Conservation (phyloP, 192 early-diverging fungal genomes). For the Thamnidium elegans region DNA sequence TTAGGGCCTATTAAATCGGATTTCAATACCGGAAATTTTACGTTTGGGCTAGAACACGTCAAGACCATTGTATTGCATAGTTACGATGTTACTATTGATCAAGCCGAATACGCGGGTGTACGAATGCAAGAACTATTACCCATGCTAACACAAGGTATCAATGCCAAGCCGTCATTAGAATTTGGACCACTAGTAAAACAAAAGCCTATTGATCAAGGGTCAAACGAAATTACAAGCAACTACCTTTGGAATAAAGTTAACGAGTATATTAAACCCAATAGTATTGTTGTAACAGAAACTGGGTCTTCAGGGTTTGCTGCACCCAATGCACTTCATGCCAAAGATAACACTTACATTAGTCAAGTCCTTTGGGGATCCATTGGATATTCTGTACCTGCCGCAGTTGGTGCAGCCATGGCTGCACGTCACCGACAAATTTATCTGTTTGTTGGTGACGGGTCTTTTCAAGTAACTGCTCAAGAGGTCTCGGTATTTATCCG, state of each 20-base stretch:
- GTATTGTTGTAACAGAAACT: constrained; percentile 43
- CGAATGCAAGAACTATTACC: constrained; percentile 39
- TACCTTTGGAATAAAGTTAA: constrained; percentile 43
- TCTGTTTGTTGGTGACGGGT: constrained; percentile 50
- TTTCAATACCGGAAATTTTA: constrained; percentile 53
- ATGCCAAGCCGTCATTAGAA: background rate
- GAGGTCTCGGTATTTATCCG: constrained; percentile 51
- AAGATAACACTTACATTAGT: constrained; percentile 35
- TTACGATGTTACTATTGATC: constrained; percentile 27
- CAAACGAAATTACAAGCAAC: constrained; percentile 33
- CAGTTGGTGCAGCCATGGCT: constrained; percentile 44
- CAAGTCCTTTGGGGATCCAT: constrained; percentile 38
- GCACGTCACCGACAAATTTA: constrained; percentile 38
- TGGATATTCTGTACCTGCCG: constrained; percentile 38
- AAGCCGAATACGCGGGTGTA: constrained; percentile 38
- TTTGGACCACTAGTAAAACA: constrained; percentile 1
- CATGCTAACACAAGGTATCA: constrained; percentile 11
- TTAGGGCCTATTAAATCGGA: constrained; percentile 45
- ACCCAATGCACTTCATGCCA: constrained; percentile 34
- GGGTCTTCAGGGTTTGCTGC: constrained; percentile 45
- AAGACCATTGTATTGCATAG: constrained; percentile 41
- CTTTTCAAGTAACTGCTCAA: constrained; percentile 48
- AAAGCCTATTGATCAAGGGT: background rate
- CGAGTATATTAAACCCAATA: constrained; percentile 23
- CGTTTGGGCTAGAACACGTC: constrained; percentile 31